Percentiles rank a stretch among this genome's conserved stretches.
These are phyloP conservation scores for Agroathelia rolfsii DNA, from an alignment of 1,284 basidiomycete genomes.

Conservation along the genomic window DNA sequence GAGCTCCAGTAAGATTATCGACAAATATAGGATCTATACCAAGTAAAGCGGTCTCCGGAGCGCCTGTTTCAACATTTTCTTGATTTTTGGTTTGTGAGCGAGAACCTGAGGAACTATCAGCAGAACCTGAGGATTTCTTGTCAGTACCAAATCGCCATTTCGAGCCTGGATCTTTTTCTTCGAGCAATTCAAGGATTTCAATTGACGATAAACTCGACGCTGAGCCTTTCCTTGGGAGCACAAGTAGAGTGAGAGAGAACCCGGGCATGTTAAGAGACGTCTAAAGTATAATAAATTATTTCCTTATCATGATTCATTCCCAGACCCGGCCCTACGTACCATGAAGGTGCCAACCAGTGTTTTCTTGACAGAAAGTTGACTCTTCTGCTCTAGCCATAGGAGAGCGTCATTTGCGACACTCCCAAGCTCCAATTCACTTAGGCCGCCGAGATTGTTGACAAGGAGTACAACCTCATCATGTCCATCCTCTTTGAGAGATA, in stretches of 20 bases:
- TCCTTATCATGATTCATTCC: conserved; percentile 5
- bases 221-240: too few relatives aligned
- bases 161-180: conserved; percentile 82
- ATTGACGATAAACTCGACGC: too few relatives aligned
- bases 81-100: too few relatives aligned
- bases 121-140: conserved; percentile 33
- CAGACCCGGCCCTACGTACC: conserved; percentile 31
- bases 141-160: too few relatives aligned
- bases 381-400: too few relatives aligned
- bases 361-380: too few relatives aligned
- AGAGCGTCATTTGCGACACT: conserved; percentile 60
- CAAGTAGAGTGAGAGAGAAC: conserved; percentile 81
- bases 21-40: too few relatives aligned
- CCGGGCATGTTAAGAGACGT: conserved; percentile 93
- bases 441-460: conserved; percentile 76
- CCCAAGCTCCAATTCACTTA: conserved; percentile 80
- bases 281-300: conserved; percentile 33
- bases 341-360: conserved; percentile 77
- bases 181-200: too few relatives aligned
- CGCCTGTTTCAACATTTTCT: too few relatives aligned
- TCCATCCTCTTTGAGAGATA: conserved; percentile 64
- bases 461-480: conserved; percentile 59
- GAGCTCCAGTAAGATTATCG: too few relatives aligned
- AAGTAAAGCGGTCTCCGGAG: too few relatives aligned
- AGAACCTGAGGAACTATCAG: conserved; percentile 23